Evolutionary conservation across 305 asterid genomes (phyloP), one percentile per base, ranked within the genome.

Genomic region (Coffea humblotiana): DNA sequence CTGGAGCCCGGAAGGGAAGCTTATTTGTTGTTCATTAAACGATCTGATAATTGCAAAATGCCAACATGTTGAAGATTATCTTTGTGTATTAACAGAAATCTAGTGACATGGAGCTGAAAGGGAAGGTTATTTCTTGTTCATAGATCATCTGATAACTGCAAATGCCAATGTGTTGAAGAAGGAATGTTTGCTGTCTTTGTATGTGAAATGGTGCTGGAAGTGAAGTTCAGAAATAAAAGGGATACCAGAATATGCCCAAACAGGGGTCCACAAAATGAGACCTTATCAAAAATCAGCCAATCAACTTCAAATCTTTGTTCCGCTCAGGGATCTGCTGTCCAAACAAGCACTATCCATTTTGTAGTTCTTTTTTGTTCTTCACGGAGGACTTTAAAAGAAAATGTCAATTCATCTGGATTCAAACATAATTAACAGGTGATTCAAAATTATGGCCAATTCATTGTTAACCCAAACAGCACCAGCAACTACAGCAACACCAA

Each of bases 261-360:
- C 14, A 52, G 8, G 48, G 84, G 84, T 87, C 74, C 85, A 83
- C 70, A 78, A 25, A 72, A 69, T 27, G 32, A 81, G 70, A 77
- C 79, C 83, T 87, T 87, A 85, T 83, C 89, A 43, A 70, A 75
- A 76, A 71, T 58, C 64, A 82, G 81, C 90, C 90, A 87, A 87
- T 87, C 74, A 83, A 72, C 78, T 63, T 77, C 65, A 6, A 65
- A 37, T n/a, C 19, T 75, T 23, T 54, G 25, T 60, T 70, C 19
- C 78, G 21, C 68, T 76, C 25, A 54, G 43, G 4, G 48, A 72
- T 43, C 69, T 54, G 77, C 45, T 56, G 54, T 71, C 72, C 84
- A 47, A 63, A 64, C 78, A 60, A 77, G 11, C 84, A 14, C 64
- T 61, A 77, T 72, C 85, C 87, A 51, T 63, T 79, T 16, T 47